Evolutionary conservation across 768 basidiomycete genomes (phyloP).

Genomic region (Leucosporidium scottii): DNA sequence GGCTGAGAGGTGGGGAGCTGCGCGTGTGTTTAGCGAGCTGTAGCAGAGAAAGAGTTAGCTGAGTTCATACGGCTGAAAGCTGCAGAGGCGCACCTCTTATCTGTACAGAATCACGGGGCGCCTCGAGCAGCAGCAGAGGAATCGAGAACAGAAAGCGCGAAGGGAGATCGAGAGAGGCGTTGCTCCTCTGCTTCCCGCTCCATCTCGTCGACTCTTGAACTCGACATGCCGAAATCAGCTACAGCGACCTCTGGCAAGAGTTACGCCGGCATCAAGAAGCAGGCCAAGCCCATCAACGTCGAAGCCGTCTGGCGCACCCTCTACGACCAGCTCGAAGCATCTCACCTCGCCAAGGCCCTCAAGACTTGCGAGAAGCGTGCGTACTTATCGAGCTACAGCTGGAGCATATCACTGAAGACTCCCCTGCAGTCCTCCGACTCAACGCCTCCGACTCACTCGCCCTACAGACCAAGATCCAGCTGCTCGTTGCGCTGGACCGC

Average conservation of each 20-base stretch:
- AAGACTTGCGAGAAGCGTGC: constrained; percentile 43
- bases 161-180: too few species aligned
- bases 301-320: constrained; percentile 31
- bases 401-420: neutral
- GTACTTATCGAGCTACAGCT: constrained; percentile 8
- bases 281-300: neutral
- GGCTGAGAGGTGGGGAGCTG: neutral
- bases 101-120: too few species aligned
- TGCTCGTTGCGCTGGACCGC: constrained; percentile 45
- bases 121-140: too few species aligned
- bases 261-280: neutral
- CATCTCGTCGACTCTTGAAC: too few species aligned
- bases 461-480: constrained; percentile 41
- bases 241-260: too few species aligned
- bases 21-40: neutral
- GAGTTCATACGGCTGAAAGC: too few species aligned
- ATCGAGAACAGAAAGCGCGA: too few species aligned
- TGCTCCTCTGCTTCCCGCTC: too few species aligned
- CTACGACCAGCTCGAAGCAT: constrained; percentile 43
- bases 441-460: constrained; percentile 38
- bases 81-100: too few species aligned
- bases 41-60: neutral
- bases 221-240: too few species aligned
- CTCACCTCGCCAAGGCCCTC: constrained; percentile 41
- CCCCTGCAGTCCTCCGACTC: constrained; percentile 40